These are phyloP conservation scores for Penicillium brasilianum DNA, from an alignment of 2,329 filamentous ascomycete genomes.

Conservation along the genomic window DNA sequence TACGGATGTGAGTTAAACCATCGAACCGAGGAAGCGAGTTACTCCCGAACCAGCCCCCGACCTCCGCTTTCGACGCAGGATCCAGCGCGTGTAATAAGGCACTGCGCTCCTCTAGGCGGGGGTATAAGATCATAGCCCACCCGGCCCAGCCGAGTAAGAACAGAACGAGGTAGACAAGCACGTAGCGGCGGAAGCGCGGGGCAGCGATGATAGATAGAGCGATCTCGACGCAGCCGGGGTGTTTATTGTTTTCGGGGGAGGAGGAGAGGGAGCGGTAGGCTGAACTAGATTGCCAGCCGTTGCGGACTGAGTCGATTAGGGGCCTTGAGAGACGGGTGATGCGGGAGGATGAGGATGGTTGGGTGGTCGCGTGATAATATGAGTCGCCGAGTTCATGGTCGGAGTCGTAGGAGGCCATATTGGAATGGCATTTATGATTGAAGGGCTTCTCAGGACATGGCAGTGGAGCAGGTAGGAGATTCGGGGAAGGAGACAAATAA, in stretches of 20 bases:
- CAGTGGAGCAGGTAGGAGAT: not conserved
- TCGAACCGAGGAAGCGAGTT: slow-evolving; percentile 56
- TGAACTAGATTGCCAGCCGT: slow-evolving; percentile 43
- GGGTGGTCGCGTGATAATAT: slow-evolving; percentile 17
- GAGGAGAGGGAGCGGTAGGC: slow-evolving; percentile 28
- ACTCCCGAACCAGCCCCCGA: slow-evolving; percentile 51
- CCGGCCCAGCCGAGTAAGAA: slow-evolving; percentile 37
- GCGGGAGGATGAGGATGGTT: slow-evolving; percentile 20
- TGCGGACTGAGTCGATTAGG: slow-evolving; percentile 46
- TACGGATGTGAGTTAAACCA: slow-evolving; percentile 56
- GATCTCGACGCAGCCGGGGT: slow-evolving; percentile 34
- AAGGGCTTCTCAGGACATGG: not conserved
- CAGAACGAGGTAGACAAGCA: slow-evolving; percentile 42
- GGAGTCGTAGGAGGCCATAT: slow-evolving; percentile 17
- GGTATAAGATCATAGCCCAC: slow-evolving; percentile 42
- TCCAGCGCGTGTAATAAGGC: slow-evolving; percentile 40
- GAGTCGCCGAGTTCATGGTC: slow-evolving; percentile 39
- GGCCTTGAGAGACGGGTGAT: slow-evolving; percentile 33
- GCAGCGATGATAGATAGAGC: slow-evolving; percentile 42
- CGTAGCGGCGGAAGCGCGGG: slow-evolving; percentile 49
- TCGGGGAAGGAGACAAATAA: not conserved
- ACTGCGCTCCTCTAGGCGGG: slow-evolving; percentile 39
- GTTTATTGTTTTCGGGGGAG: slow-evolving; percentile 24
- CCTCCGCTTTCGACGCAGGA: slow-evolving; percentile 31
- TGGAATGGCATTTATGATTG: not conserved